Evolutionary conservation across 2,329 filamentous ascomycete species (phyloP).

Genomic region (Periconia macrospinosa): DNA sequence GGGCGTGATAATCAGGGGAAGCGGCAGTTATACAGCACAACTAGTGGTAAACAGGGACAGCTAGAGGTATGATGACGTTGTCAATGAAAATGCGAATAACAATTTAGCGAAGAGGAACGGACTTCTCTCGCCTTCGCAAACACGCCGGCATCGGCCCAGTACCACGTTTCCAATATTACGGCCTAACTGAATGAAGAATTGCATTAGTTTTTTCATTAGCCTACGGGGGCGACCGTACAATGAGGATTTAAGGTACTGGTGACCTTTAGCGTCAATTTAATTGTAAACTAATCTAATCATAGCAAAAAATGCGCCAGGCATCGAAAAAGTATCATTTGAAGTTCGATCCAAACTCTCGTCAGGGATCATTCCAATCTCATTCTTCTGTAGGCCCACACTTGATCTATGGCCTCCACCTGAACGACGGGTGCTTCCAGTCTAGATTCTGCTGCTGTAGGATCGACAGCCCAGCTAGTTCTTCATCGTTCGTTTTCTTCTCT

Average conservation of each 20-base stretch:
- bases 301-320: too few species aligned
- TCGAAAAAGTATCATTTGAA: too few species aligned
- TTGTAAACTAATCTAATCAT: too few species aligned
- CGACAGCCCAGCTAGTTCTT: conserved; percentile 56
- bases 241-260: too few species aligned
- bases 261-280: too few species aligned
- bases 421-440: conserved; percentile 59
- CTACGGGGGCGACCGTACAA: conserved; percentile 19
- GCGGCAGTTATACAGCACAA: conserved; percentile 19
- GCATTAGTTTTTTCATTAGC: conserved; percentile 16
- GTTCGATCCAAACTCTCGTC: too few species aligned
- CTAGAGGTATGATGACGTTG: conserved; percentile 44
- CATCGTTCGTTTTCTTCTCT: conserved; percentile 57
- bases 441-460: conserved; percentile 34
- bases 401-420: conserved; percentile 58
- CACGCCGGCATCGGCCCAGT: conserved; percentile 50
- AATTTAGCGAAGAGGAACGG: conserved; percentile 7
- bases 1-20: conserved; percentile 44
- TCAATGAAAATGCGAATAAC: conserved; percentile 2
- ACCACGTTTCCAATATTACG: conserved; percentile 37
- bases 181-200: conserved; percentile 18
- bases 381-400: background rate
- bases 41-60: conserved; percentile 43
- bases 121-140: conserved; percentile 52
- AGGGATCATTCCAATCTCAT: too few species aligned